A percentile compares a stretch with the other conserved stretches of the same genome.
These are phyloP conservation scores for Penicillium sp. DNA, from an alignment of 2,329 filamentous ascomycete species.

Conservation along the genomic window DNA sequence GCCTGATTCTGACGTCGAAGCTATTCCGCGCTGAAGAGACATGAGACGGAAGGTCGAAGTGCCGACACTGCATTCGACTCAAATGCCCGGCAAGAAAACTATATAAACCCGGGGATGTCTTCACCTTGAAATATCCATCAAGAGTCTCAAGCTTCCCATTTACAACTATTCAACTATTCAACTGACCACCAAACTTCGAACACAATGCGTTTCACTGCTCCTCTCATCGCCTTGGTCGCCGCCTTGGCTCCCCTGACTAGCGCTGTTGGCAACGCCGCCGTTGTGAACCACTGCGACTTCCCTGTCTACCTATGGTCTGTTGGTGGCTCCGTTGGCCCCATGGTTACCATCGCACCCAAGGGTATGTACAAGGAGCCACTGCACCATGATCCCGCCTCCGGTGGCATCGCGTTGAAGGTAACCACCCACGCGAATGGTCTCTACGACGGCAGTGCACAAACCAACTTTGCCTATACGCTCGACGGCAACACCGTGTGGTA, in stretches of 20 bases:
- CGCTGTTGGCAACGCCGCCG: constrained; percentile 38
- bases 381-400: constrained; percentile 35
- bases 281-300: constrained; percentile 39
- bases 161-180: neutral
- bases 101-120: neutral
- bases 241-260: constrained; percentile 32
- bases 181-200: neutral
- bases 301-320: constrained; percentile 42
- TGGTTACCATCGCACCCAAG: constrained; percentile 32
- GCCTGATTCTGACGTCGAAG: neutral
- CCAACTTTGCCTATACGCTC: constrained; percentile 44
- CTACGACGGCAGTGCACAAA: constrained; percentile 37
- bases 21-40: neutral
- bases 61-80: neutral
- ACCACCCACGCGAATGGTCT: constrained; percentile 36
- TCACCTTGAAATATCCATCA: neutral
- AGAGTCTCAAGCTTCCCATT: neutral
- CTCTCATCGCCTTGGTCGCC: constrained; percentile 30
- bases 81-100: neutral
- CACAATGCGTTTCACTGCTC: constrained; percentile 34
- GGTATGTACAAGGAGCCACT: constrained; percentile 36
- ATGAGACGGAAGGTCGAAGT: neutral
- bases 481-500: constrained; percentile 40
- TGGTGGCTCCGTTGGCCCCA: constrained; percentile 31
- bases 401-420: constrained; percentile 46